Evolutionary conservation across 1,284 basidiomycete species (phyloP).

Genomic region (Austropuccinia psidii): DNA sequence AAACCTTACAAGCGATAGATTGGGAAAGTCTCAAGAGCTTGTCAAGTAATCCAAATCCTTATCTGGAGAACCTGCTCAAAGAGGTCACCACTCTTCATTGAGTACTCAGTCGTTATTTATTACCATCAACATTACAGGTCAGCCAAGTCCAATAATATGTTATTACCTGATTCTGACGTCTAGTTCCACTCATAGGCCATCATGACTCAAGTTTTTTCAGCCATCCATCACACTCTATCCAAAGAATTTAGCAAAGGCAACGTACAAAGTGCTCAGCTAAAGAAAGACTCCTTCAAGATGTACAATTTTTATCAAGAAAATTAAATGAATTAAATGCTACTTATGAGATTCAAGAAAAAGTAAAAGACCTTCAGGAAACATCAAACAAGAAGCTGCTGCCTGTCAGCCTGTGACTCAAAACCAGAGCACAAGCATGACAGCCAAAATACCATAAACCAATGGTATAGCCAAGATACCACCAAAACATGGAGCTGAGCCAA

Average conservation of each 20-base stretch:
- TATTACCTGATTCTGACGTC: no score
- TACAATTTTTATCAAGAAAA: slow-evolving; percentile 38
- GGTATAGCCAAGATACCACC: no score
- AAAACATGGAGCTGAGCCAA: no score
- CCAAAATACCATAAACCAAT: no score
- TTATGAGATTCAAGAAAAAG: slow-evolving; percentile 1
- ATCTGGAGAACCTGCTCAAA: slow-evolving; percentile 85
- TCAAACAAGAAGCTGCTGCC: no score
- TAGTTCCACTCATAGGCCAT: slow-evolving; percentile 66
- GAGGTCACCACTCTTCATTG: slow-evolving; percentile 95
- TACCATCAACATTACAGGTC: slow-evolving; percentile 68
- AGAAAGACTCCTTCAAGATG: slow-evolving; percentile 48
- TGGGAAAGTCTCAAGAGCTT: slow-evolving; percentile 54
- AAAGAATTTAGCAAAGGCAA: slow-evolving; percentile 75
- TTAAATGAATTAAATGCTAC: slow-evolving; percentile 41
- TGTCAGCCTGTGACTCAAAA: no score
- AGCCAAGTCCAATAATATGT: no score
- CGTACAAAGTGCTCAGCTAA: slow-evolving; percentile 73
- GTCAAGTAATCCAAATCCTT: slow-evolving; percentile 60
- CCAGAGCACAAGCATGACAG: no score
- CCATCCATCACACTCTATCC: slow-evolving; percentile 77
- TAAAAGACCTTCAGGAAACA: background rate
- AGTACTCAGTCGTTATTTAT: slow-evolving; percentile 83
- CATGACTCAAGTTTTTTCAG: slow-evolving; percentile 81
- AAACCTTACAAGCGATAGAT: slow-evolving; percentile 57